A percentile compares a stretch with the other conserved stretches of the same genome.
These are phyloP conservation scores for Barnettozyma vustinii DNA, from an alignment of 805 yeast genomes.

Conservation along the genomic window DNA sequence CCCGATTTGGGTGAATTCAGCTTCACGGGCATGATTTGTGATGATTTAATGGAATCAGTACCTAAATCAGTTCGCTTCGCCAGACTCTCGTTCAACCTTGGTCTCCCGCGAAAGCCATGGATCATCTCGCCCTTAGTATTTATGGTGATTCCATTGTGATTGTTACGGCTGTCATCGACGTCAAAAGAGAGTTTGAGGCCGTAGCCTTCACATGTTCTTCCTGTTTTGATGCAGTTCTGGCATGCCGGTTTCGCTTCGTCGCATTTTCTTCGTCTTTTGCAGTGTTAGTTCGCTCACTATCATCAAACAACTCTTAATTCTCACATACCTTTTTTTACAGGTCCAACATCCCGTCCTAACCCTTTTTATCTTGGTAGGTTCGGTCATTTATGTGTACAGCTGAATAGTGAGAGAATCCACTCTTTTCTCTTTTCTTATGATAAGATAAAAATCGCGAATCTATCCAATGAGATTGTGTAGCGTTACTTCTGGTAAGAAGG, in stretches of 20 bases:
- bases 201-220: slow-evolving; percentile 46
- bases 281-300: background rate
- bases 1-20: background rate
- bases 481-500: too few relatives aligned
- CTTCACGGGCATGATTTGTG: background rate
- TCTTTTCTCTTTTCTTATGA: background rate
- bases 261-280: slow-evolving; percentile 44
- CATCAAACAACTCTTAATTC: background rate
- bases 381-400: background rate
- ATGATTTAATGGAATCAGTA: background rate
- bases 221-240: slow-evolving; percentile 39
- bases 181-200: slow-evolving; percentile 43
- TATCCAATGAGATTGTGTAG: background rate
- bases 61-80: slow-evolving; percentile 19
- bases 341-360: slow-evolving; percentile 58
- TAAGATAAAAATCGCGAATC: background rate
- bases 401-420: background rate
- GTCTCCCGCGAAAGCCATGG: slow-evolving; percentile 41
- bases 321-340: slow-evolving; percentile 42
- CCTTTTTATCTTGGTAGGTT: slow-evolving; percentile 36
- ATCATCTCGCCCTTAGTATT: slow-evolving; percentile 32
- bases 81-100: slow-evolving; percentile 31
- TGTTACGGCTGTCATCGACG: slow-evolving; percentile 41
- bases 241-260: slow-evolving; percentile 51
- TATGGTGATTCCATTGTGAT: slow-evolving; percentile 10